These are phyloP conservation scores for Cutaneotrichosporon spelunceum DNA, from an alignment of 1,284 basidiomycete genomes.

Conservation along the genomic window DNA sequence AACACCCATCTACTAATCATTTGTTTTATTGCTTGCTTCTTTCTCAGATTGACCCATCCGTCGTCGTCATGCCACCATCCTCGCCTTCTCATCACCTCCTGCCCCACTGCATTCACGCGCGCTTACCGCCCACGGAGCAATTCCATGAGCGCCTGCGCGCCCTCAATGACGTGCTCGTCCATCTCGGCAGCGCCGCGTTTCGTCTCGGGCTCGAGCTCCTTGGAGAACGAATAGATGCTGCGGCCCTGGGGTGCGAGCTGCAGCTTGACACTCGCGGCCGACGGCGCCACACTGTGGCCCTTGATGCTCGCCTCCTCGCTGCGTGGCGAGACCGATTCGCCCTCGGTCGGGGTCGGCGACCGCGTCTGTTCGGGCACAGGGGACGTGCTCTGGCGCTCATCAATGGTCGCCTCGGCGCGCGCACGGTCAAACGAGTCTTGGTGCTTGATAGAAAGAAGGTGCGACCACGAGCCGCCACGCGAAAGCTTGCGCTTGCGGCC, in stretches of 20 bases:
- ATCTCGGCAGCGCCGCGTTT: slow-evolving; percentile 26
- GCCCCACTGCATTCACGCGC: not conserved
- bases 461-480: slow-evolving; percentile 27
- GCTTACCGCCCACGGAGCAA: slow-evolving; percentile 21
- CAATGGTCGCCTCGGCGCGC: slow-evolving; percentile 13
- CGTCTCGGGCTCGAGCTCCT: slow-evolving; percentile 26
- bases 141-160: slow-evolving; percentile 28
- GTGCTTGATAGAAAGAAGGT: slow-evolving; percentile 23
- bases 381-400: slow-evolving; percentile 14
- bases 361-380: slow-evolving; percentile 24
- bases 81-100: not conserved
- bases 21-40: not conserved
- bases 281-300: slow-evolving; percentile 1
- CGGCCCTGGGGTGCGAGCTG: slow-evolving; percentile 24
- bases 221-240: slow-evolving; percentile 28
- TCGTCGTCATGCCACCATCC: not conserved
- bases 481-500: slow-evolving; percentile 24
- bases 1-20: not conserved
- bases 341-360: slow-evolving; percentile 22
- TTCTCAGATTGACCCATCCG: not conserved
- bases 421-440: slow-evolving; percentile 28
- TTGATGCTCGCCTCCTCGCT: slow-evolving; percentile 13
- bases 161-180: slow-evolving; percentile 27
- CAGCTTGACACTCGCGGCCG: slow-evolving; percentile 11
- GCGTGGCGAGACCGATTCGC: slow-evolving; percentile 21